Conservation (phyloP, 805 yeast genomes). For the Torulaspora quercuum region DNA sequence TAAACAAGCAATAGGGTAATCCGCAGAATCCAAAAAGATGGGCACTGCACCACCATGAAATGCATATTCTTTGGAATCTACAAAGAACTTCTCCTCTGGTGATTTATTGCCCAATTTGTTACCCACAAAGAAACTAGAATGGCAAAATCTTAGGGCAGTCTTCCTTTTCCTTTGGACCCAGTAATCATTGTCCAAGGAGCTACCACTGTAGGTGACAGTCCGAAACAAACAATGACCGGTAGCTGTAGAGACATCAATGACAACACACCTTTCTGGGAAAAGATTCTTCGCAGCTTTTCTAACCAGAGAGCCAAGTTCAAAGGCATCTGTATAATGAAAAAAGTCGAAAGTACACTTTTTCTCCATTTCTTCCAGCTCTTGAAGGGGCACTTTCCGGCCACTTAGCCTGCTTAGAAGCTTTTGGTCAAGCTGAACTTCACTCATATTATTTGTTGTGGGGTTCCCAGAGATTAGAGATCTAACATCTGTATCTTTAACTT, state of each 20-base stretch:
- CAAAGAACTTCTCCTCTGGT: constrained; percentile 40
- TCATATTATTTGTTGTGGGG: constrained; percentile 1
- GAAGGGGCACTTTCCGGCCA: constrained; percentile 8
- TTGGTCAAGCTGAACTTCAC: constrained; percentile 7
- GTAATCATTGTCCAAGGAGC: constrained; percentile 48
- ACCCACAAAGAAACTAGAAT: constrained; percentile 48
- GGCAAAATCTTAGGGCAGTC: constrained; percentile 47
- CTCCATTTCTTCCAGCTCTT: constrained; percentile 11
- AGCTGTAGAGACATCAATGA: constrained; percentile 47
- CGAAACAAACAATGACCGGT: constrained; percentile 50
- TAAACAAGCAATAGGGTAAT: constrained; percentile 45
- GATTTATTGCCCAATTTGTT: constrained; percentile 38
- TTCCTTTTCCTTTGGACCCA: constrained; percentile 52
- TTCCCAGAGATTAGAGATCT: background rate
- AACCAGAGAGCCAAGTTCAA: constrained; percentile 45
- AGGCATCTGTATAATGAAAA: constrained; percentile 41
- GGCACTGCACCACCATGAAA: constrained; percentile 59
- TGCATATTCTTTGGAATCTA: constrained; percentile 46
- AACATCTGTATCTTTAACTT: background rate
- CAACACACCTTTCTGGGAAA: constrained; percentile 39
- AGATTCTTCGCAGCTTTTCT: constrained; percentile 35
- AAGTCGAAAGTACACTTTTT: constrained; percentile 6
- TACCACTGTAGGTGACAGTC: constrained; percentile 36
- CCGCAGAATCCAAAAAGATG: constrained; percentile 36
- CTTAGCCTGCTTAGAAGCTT: constrained; percentile 9